Conservation (phyloP, 768 basidiomycete genomes). For the Auricularia sp. region DNA sequence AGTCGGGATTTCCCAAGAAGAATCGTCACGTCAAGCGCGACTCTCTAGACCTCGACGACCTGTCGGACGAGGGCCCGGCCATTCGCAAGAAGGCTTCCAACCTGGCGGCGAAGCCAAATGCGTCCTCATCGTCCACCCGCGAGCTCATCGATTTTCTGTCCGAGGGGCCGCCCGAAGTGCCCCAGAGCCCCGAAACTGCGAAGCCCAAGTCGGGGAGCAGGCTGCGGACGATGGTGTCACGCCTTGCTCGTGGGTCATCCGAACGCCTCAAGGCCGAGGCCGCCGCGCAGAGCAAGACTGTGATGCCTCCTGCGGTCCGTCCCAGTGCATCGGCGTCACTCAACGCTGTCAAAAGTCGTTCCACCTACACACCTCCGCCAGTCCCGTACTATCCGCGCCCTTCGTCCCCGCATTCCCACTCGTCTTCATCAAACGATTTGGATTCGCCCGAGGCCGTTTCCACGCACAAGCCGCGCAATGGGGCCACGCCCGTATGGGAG, state of each 20-base stretch:
- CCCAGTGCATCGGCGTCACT: background rate
- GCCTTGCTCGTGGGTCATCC: conserved; percentile 39
- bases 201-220: conserved; percentile 43
- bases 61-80: conserved; percentile 37
- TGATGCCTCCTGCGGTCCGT: background rate
- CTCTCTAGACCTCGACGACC: conserved; percentile 63
- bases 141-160: conserved; percentile 49
- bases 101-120: background rate
- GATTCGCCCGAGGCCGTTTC: background rate
- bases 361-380: background rate
- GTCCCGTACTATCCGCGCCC: conserved; percentile 18
- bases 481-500: conserved; percentile 21
- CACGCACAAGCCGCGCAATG: conserved; percentile 10
- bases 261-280: conserved; percentile 12
- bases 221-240: conserved; percentile 76
- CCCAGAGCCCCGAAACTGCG: conserved; percentile 19
- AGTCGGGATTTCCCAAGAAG: conserved; percentile 30
- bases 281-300: background rate
- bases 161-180: conserved; percentile 42
- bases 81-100: conserved; percentile 14
- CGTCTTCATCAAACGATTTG: conserved; percentile 19
- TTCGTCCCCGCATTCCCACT: conserved; percentile 17
- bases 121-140: conserved; percentile 21
- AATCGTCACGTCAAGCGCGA: conserved; percentile 33
- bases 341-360: background rate